Evolutionary conservation across 129 eudicot genomes (phyloP).

Genomic region (Deinandra increscens): DNA sequence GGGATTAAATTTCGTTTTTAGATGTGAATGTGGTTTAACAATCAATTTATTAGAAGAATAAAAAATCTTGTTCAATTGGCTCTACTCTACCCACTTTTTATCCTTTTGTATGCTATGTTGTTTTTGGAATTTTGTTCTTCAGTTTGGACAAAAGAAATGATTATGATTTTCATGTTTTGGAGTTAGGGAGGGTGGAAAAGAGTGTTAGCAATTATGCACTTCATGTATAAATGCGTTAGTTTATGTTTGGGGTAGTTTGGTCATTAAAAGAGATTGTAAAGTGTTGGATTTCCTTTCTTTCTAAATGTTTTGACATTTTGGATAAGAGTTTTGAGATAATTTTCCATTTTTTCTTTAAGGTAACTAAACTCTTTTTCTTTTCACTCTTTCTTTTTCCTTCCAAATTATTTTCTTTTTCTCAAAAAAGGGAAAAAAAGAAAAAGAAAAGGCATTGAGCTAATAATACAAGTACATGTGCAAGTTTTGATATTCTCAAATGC

Average conservation of each 20-base stretch:
- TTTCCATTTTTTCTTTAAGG: not conserved
- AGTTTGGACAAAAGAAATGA: not conserved
- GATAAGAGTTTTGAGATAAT: not conserved
- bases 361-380: too few species aligned
- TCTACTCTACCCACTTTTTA: too few species aligned
- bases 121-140: not conserved
- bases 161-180: not conserved
- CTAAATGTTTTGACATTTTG: constrained; percentile 1
- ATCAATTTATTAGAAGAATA: too few species aligned
- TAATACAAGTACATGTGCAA: not conserved
- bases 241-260: not conserved
- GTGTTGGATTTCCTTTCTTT: not conserved
- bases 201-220: not conserved
- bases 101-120: too few species aligned
- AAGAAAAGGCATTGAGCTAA: not conserved
- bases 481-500: not conserved
- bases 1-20: not conserved
- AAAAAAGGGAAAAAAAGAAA: not conserved
- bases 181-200: not conserved
- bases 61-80: too few species aligned
- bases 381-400: not conserved
- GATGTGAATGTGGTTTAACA: too few species aligned
- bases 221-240: not conserved
- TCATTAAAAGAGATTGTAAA: not conserved
- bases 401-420: not conserved